Percentiles rank a stretch among this genome's conserved stretches.
phyloP scores from a whole-genome alignment of 2,329 filamentous ascomycete species.

The Colletotrichum sp. region DNA sequence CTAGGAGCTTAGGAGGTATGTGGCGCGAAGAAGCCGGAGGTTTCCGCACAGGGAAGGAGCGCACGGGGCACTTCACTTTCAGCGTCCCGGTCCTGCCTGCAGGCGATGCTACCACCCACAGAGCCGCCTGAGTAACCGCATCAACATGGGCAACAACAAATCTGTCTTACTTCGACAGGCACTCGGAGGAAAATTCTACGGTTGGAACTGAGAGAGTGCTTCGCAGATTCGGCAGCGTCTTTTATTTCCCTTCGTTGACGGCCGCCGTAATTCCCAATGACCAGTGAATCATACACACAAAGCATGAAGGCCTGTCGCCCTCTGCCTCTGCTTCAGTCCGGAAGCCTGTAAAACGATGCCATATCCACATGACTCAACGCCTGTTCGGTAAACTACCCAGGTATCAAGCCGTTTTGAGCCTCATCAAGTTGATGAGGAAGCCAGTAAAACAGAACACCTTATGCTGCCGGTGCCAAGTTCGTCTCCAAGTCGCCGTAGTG shows the following conservation, averaged over 20 bases:
- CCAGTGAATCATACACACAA: conserved; percentile 20
- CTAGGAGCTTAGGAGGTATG: conserved; percentile 6
- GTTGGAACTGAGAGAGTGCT: not conserved
- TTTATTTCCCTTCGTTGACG: conserved; percentile 17
- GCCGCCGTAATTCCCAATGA: conserved; percentile 7
- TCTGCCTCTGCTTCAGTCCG: conserved; percentile 9
- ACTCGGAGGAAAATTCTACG: not conserved
- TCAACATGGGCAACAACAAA: not conserved
- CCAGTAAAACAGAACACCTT: not conserved
- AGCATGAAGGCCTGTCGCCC: conserved; percentile 2
- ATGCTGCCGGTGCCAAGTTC: conserved; percentile 25
- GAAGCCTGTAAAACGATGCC: conserved; percentile 14
- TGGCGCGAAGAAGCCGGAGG: conserved; percentile 14
- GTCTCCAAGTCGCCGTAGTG: conserved; percentile 68
- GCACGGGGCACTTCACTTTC: conserved; percentile 8
- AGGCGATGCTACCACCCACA: not conserved
- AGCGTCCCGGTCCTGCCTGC: not conserved
- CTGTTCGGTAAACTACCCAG: conserved; percentile 8
- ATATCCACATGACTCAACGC: conserved; percentile 18
- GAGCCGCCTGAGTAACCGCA: not conserved
- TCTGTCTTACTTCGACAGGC: not conserved
- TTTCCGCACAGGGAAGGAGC: conserved; percentile 6
- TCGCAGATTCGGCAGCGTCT: conserved; percentile 6
- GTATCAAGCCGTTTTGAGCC: conserved; percentile 16
- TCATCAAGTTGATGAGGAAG: conserved; percentile 3